Percentiles rank a stretch among this genome's conserved stretches.
These are phyloP conservation scores for Trichosanthes cucumerina DNA, from an alignment of 306 rosid species.

Conservation along the genomic window DNA sequence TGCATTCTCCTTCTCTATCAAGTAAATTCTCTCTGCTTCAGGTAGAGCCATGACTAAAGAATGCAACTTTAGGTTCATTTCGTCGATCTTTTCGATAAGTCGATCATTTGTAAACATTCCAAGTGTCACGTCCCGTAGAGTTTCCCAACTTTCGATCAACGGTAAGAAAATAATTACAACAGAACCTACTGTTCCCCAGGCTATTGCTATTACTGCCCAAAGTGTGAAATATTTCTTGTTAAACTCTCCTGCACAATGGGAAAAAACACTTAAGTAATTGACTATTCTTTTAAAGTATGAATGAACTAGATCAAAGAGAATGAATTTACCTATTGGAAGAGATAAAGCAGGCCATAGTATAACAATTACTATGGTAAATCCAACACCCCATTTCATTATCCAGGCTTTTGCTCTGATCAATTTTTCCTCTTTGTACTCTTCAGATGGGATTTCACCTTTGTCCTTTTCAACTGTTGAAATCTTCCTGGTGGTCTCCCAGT, in stretches of 20 bases:
- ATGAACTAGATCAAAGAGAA: background rate
- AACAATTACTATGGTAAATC: conserved; percentile 60
- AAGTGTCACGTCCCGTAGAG: conserved; percentile 34
- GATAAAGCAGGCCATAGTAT: conserved; percentile 80
- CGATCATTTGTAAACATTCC: conserved; percentile 82
- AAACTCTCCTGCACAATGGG: conserved; percentile 48
- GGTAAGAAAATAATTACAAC: conserved; percentile 65
- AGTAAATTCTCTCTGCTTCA: conserved; percentile 65
- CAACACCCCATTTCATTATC: conserved; percentile 83
- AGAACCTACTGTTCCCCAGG: conserved; percentile 84
- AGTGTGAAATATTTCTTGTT: conserved; percentile 60
- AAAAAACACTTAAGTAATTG: background rate
- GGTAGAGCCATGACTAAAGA: conserved; percentile 56
- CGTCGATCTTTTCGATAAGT: conserved; percentile 61
- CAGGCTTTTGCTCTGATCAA: conserved; percentile 50
- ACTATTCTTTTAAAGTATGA: background rate
- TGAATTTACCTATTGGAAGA: conserved; percentile 62
- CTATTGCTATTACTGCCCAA: conserved; percentile 84
- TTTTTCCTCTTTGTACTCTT: conserved; percentile 67
- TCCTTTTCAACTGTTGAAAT: conserved; percentile 82
- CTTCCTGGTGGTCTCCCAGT: conserved; percentile 70
- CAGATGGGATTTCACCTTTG: conserved; percentile 38
- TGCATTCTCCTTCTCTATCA: conserved; percentile 54
- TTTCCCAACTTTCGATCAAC: conserved; percentile 62
- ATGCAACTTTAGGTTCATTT: conserved; percentile 53